Evolutionary conservation across 768 basidiomycete species (phyloP).

Genomic region (Boletus reticuloceps): DNA sequence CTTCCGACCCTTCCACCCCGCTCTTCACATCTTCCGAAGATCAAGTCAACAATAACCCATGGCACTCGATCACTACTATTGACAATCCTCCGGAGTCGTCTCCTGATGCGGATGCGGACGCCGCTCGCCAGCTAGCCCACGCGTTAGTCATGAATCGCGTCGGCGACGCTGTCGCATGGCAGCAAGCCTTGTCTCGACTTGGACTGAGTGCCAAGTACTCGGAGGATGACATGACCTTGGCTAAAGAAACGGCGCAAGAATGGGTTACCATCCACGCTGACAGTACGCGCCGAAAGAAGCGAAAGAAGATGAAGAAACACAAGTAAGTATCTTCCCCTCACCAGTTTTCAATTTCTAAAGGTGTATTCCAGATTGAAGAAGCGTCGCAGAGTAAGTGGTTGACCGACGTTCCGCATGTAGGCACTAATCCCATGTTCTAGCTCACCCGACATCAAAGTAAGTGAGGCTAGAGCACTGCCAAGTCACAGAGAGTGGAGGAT

Average conservation of each 20-base stretch:
- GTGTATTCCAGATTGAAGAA: conserved; percentile 68
- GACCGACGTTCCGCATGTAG: neutral
- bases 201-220: conserved; percentile 56
- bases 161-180: conserved; percentile 65
- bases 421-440: conserved; percentile 31
- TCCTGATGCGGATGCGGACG: conserved; percentile 73
- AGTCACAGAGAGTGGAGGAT: neutral
- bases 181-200: conserved; percentile 58
- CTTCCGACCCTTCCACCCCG: conserved; percentile 19
- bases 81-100: conserved; percentile 50
- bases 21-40: conserved; percentile 16
- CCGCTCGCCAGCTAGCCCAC: conserved; percentile 75
- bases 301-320: conserved; percentile 97
- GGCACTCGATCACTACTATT: conserved; percentile 23
- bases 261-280: conserved; percentile 71
- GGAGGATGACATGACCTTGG: conserved; percentile 49
- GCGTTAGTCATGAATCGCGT: conserved; percentile 67
- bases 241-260: conserved; percentile 54
- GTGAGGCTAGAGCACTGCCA: conserved; percentile 10
- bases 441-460: conserved; percentile 43
- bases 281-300: conserved; percentile 79
- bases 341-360: conserved; percentile 8
- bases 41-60: conserved; percentile 28
- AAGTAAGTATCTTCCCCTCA: conserved; percentile 56
- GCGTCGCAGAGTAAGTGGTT: conserved; percentile 71